phyloP scores from a whole-genome alignment of 768 basidiomycete species.

The Sarcomyxa edulis region DNA sequence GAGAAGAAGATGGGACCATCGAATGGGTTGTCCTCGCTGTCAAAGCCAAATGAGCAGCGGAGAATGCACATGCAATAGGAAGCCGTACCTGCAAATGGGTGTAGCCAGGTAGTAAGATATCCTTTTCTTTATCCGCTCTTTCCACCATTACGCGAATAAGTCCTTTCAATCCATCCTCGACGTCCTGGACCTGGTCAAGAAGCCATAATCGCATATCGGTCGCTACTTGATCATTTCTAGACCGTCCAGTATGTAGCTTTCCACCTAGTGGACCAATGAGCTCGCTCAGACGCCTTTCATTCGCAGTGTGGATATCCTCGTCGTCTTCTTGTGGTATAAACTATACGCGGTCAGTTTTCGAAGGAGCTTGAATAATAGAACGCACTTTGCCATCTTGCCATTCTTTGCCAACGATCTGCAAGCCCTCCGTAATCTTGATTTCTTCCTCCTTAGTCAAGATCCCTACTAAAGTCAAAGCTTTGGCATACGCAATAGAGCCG shows the following conservation, averaged over 20 bases:
- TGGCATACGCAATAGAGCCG: constrained; percentile 95
- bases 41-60: neutral
- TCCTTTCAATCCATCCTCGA: constrained; percentile 65
- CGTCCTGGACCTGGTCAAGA: constrained; percentile 64
- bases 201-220: constrained; percentile 99
- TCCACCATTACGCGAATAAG: constrained; percentile 87
- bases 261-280: constrained; percentile 90
- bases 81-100: constrained; percentile 89
- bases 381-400: constrained; percentile 77
- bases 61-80: neutral
- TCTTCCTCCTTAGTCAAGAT: constrained; percentile 82
- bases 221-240: constrained; percentile 97
- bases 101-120: constrained; percentile 90
- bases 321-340: constrained; percentile 82
- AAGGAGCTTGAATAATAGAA: constrained; percentile 9
- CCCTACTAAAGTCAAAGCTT: constrained; percentile 72
- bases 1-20: constrained; percentile 96
- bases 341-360: constrained; percentile 34
- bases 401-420: constrained; percentile 72
- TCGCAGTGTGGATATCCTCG: constrained; percentile 98
- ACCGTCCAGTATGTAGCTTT: constrained; percentile 95
- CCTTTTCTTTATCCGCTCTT: constrained; percentile 90
- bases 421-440: constrained; percentile 63
- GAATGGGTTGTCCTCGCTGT: constrained; percentile 95
- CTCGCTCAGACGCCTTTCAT: constrained; percentile 91